Evolutionary conservation across 2,329 filamentous ascomycete species (phyloP).

Genomic region (Aspergillus felis): DNA sequence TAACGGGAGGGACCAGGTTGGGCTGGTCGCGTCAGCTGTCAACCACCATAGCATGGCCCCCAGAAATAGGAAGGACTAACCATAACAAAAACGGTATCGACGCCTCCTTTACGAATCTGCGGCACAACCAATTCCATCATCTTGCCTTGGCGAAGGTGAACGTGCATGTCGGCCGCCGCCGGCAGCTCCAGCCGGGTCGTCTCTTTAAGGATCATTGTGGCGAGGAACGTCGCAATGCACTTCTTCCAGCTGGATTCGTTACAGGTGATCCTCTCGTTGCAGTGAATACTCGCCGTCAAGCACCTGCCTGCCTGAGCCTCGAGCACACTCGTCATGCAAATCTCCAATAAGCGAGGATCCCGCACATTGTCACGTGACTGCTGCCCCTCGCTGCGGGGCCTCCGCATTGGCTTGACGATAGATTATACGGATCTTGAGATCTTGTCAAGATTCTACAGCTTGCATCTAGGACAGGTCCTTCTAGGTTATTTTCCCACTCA

Average conservation of each 20-base stretch:
- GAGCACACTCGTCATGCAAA: neutral
- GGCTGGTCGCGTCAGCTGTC: constrained; percentile 43
- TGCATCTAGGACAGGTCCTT: neutral
- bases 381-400: neutral
- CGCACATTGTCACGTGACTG: neutral
- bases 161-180: constrained; percentile 64
- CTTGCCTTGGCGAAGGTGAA: constrained; percentile 66
- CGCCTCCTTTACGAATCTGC: constrained; percentile 57
- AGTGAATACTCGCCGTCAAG: neutral
- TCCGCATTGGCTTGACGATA: neutral
- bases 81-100: constrained; percentile 59
- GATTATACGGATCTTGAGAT: neutral
- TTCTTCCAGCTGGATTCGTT: neutral
- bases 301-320: neutral
- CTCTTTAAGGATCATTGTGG: neutral
- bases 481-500: neutral
- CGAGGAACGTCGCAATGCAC: neutral
- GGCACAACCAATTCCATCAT: constrained; percentile 57
- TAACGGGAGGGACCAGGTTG: constrained; percentile 62
- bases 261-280: neutral
- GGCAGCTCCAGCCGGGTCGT: constrained; percentile 46
- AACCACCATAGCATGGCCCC: neutral
- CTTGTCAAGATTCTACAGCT: neutral
- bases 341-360: neutral
- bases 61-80: constrained; percentile 25